phyloP scores from a whole-genome alignment of 768 basidiomycete genomes.

The Podaxis carcinomalis region DNA sequence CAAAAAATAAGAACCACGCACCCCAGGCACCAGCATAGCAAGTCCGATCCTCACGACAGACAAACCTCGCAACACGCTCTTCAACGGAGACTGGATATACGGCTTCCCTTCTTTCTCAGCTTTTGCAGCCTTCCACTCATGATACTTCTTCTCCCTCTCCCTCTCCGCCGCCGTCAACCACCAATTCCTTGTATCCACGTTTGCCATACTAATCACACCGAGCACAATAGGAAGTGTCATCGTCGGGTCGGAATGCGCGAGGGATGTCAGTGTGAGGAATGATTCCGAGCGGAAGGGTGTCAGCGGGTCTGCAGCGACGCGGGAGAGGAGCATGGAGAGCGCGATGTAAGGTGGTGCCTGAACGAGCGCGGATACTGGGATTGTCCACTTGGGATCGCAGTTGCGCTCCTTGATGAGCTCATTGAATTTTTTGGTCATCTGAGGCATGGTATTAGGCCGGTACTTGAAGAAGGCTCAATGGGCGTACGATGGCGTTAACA shows the following conservation, averaged over 20 bases:
- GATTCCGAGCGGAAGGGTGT: constrained; percentile 77
- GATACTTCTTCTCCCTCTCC: constrained; percentile 37
- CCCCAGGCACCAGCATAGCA: constrained; percentile 68
- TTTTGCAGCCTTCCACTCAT: constrained; percentile 7
- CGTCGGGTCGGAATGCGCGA: constrained; percentile 70
- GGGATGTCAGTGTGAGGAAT: constrained; percentile 67
- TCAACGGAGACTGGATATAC: constrained; percentile 45
- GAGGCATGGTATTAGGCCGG: neutral
- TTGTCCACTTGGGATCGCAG: constrained; percentile 55
- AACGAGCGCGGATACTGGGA: constrained; percentile 54
- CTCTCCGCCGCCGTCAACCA: constrained; percentile 57
- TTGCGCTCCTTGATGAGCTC: constrained; percentile 56
- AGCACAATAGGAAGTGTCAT: constrained; percentile 64
- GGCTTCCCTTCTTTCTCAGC: constrained; percentile 42
- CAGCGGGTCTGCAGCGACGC: constrained; percentile 46
- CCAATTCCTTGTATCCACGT: constrained; percentile 76
- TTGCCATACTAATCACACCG: constrained; percentile 72
- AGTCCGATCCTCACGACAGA: constrained; percentile 66
- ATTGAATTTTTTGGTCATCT: constrained; percentile 54
- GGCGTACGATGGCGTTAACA: constrained; percentile 43
- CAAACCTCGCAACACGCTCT: constrained; percentile 48
- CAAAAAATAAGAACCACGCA: constrained; percentile 28
- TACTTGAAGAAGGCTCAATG: neutral
- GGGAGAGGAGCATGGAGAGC: constrained; percentile 53
- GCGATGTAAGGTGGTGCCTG: constrained; percentile 74